phyloP scores from a whole-genome alignment of 345 rosid genomes.

The Passiflora organensis region DNA sequence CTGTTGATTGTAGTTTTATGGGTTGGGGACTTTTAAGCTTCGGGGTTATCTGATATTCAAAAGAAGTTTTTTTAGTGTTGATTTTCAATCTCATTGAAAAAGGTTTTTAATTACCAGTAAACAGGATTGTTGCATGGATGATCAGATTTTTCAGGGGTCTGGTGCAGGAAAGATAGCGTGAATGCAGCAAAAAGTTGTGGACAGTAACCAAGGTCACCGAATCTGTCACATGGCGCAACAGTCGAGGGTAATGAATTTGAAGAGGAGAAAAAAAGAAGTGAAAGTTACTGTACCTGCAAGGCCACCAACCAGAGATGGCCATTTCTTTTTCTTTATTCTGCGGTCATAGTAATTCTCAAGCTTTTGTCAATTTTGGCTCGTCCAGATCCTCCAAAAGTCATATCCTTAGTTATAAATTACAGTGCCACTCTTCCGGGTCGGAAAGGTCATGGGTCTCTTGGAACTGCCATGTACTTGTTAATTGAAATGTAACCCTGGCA shows the following conservation, averaged over 20 bases:
- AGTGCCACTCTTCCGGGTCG: too few relatives aligned
- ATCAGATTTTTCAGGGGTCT: background rate
- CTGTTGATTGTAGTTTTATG: too few relatives aligned
- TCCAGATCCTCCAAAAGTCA: too few relatives aligned
- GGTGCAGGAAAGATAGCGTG: slow-evolving; percentile 6
- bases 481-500: too few relatives aligned
- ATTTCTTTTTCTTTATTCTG: background rate
- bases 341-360: slow-evolving; percentile 1
- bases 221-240: slow-evolving; percentile 41
- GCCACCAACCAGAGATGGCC: background rate
- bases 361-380: background rate
- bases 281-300: slow-evolving; percentile 7
- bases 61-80: too few relatives aligned
- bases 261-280: background rate
- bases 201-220: slow-evolving; percentile 33
- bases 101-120: too few relatives aligned
- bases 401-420: too few relatives aligned
- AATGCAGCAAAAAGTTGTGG: slow-evolving; percentile 28
- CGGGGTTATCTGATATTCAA: too few relatives aligned
- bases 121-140: background rate
- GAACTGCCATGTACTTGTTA: too few relatives aligned
- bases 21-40: too few relatives aligned
- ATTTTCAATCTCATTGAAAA: too few relatives aligned
- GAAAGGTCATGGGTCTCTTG: too few relatives aligned
- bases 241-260: slow-evolving; percentile 23